Evolutionary conservation across 2,329 filamentous ascomycete species (phyloP), one percentile per base, ranked within the genome.

Genomic region (Colletotrichum somersetense): DNA sequence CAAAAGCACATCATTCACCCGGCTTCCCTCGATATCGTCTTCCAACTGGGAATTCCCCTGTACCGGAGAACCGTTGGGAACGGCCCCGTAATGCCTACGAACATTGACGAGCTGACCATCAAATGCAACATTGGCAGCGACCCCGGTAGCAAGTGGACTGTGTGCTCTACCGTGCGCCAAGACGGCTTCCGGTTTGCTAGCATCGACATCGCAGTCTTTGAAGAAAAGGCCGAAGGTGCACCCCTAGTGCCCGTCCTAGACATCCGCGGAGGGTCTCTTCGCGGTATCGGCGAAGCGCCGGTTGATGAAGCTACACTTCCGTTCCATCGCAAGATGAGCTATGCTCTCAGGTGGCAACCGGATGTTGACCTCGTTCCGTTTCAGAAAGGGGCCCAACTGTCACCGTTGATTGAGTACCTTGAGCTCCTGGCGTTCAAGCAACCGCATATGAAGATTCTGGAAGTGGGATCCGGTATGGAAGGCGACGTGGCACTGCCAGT

Each of bases 381-480:
- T 16, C n/a, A 38, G n/a, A n/a, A 42, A 16, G 33, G 14, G 11
- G 11, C 14, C 8, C 5, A 26, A 18, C 7, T 23, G 14, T 3
- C 12, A 1, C 42, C 33, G 18, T 5, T 75, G n/a, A 58, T 35
- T 11, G n/a, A 48, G 18, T 48, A 70, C 18, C 46, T 72, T n/a
- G n/a, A 20, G 3, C 68, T 72, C 38, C 42, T 75, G 16, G 59
- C 63, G 23, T 62, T 67, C 46, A 65, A 66, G 16, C 53, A 68
- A 16, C 73, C 73, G 11, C 48, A 61, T 3, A 66, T 75, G 71
- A 66, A 67, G 30, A 59, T 75, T 26, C 76, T 85, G 2, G 78
- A 79, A 62, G 76, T 83, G 20, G 83, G 84, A 35, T 84, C 81
- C 8, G 85, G 85, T 0, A 84, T 82, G 1, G 85, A 83, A 2